phyloP scores from a whole-genome alignment of 495 filamentous ascomycete genomes.

The Stereocaulon alpinum region DNA sequence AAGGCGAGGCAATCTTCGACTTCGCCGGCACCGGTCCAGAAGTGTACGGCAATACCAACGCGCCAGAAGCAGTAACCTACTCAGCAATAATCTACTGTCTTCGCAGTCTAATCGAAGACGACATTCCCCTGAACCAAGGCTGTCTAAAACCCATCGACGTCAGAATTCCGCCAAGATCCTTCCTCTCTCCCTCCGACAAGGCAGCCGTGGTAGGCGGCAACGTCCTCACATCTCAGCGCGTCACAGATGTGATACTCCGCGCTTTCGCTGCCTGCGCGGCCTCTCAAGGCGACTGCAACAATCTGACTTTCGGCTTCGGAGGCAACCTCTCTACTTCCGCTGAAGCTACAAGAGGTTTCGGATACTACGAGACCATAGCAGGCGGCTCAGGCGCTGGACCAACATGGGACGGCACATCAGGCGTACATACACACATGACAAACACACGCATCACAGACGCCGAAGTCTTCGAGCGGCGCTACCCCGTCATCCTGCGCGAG shows the following conservation, averaged over 20 bases:
- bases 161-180: constrained; percentile 68
- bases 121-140: constrained; percentile 95
- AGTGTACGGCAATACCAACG: constrained; percentile 92
- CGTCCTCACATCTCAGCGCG: constrained; percentile 81
- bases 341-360: constrained; percentile 82
- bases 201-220: constrained; percentile 95
- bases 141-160: constrained; percentile 84
- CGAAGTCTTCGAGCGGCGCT: constrained; percentile 90
- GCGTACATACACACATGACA: constrained; percentile 97
- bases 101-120: constrained; percentile 80
- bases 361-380: constrained; percentile 83
- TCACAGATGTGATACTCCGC: constrained; percentile 69
- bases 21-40: constrained; percentile 85
- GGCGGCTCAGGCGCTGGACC: constrained; percentile 84
- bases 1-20: constrained; percentile 84
- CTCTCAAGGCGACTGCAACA: constrained; percentile 88
- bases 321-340: constrained; percentile 21
- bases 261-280: constrained; percentile 88
- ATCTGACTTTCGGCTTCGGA: constrained; percentile 46
- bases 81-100: constrained; percentile 95
- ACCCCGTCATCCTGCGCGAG: constrained; percentile 76
- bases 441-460: constrained; percentile 96
- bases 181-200: constrained; percentile 75
- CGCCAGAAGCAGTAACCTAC: constrained; percentile 87
- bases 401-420: constrained; percentile 78